Evolutionary conservation across 768 basidiomycete species (phyloP), one percentile per base, ranked within the genome.

Genomic region (Suillus spraguei): DNA sequence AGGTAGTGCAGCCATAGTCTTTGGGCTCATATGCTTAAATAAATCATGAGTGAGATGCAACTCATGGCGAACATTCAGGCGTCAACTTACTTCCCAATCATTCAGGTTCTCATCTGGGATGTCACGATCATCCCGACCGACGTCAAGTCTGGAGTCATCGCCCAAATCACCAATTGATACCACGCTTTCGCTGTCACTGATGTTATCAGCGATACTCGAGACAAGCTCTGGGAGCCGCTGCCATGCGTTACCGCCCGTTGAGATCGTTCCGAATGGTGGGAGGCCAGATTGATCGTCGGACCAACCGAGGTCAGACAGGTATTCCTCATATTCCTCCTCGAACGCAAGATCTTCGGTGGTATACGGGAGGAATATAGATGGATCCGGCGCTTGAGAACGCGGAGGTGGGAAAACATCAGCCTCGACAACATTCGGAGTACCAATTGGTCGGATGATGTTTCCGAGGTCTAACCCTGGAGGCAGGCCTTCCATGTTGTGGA

Each of bases 271-370:
- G 41, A 80, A 78, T 56, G 78, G 72, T 41, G 80, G 79, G 28
- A 81, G 81, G 58, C 77, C 75, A 28, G 77, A 64, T 61, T 83
- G 80, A 54, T 86, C 84, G 60, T 90, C 88, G 4, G 87, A 84
- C 82, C 84, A 90, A 20, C 90, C 91, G 28, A 95, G 79, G 71
- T 94, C 94, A n/a, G 89, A 92, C 33, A 99, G 80, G 69, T 97
- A 95, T 71, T 97, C 95, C 74, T 98, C 96, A 70, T 97, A 99
- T 71, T 97, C 96, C 71, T 95, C 94, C 71, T 98, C 96, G 68
- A 95, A 96, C 1, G 94, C 95, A 64, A 94, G 91, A 68, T 95
- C 92, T 73, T 99, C 97, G 2, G 93, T 90, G 46, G 92, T 94
- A 72, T 94, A 97, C 17, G 94, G 94, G 24, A 95, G 81, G 79